phyloP scores from a whole-genome alignment of 306 rosid species.

The Fragaria vesca region DNA sequence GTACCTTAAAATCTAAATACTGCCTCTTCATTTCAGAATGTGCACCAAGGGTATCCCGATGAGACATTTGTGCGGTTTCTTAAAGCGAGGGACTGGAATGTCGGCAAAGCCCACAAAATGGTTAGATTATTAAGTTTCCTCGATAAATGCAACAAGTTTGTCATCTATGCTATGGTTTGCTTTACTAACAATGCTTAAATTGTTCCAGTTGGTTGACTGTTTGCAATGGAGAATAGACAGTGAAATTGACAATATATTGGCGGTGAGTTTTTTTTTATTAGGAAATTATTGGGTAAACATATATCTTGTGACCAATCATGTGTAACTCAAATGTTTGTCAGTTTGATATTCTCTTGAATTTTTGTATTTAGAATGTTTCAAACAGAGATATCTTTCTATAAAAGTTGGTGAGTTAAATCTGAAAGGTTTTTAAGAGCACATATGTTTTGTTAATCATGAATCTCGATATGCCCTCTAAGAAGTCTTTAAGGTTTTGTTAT shows the following conservation, averaged over 20 bases:
- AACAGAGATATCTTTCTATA: neutral
- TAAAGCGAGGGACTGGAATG: constrained; percentile 86
- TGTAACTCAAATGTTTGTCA: constrained; percentile 3
- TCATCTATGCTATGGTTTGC: constrained; percentile 24
- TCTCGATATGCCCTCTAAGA: neutral
- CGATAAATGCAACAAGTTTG: neutral
- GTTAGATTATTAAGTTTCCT: constrained; percentile 42
- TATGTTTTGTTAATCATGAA: neutral
- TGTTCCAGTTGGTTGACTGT: constrained; percentile 77
- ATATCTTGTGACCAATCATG: neutral
- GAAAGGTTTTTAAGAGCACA: neutral
- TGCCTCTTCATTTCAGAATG: constrained; percentile 53
- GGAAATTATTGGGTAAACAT: neutral
- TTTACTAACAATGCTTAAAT: constrained; percentile 30
- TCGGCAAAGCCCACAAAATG: constrained; percentile 88
- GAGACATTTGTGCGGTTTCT: constrained; percentile 76
- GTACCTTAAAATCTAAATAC: constrained; percentile 13
- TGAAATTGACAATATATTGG: constrained; percentile 74
- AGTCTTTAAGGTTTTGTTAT: neutral
- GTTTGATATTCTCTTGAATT: constrained; percentile 10
- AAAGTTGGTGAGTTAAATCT: neutral
- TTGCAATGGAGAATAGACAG: constrained; percentile 83
- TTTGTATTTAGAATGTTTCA: neutral
- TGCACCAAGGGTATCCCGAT: constrained; percentile 70
- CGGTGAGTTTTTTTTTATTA: constrained; percentile 57